These are phyloP conservation scores for Lasiodiplodia theobromae DNA, from an alignment of 2,329 filamentous ascomycete genomes.

Conservation along the genomic window DNA sequence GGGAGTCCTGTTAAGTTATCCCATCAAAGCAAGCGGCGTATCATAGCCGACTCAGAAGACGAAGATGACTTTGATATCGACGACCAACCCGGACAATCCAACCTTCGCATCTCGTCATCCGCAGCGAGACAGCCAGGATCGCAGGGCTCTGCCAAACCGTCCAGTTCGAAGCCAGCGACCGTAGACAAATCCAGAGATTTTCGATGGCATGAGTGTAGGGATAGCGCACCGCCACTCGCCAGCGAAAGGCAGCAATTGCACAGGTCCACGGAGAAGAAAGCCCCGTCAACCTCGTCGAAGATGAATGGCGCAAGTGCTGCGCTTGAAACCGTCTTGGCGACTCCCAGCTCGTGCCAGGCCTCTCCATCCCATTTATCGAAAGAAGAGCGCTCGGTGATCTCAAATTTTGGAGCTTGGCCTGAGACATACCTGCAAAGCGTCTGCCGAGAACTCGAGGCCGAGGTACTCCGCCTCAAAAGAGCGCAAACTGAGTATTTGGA, in stretches of 20 bases:
- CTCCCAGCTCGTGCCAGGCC: slow-evolving; percentile 15
- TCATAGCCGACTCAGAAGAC: slow-evolving; percentile 27
- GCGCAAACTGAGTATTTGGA: slow-evolving; percentile 17
- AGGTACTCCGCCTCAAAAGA: background rate
- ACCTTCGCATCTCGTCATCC: background rate
- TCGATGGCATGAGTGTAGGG: slow-evolving; percentile 24
- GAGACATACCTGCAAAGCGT: background rate
- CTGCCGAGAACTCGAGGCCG: slow-evolving; percentile 3
- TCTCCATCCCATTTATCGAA: background rate
- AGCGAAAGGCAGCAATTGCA: background rate
- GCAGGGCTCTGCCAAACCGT: background rate
- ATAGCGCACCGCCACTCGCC: background rate
- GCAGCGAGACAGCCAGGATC: background rate
- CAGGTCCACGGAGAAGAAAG: background rate
- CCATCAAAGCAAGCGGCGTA: slow-evolving; percentile 10
- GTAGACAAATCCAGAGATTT: slow-evolving; percentile 20
- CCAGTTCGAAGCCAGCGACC: background rate
- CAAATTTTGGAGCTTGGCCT: slow-evolving; percentile 8
- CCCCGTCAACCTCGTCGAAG: background rate
- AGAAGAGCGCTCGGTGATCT: background rate
- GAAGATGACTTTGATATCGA: slow-evolving; percentile 21
- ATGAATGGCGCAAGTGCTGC: background rate
- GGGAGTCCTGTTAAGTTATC: slow-evolving; percentile 13
- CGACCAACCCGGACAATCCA: background rate
- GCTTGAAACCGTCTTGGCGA: background rate